phyloP scores from a whole-genome alignment of 75 land plant species.

The Pinus tabuliformis region DNA sequence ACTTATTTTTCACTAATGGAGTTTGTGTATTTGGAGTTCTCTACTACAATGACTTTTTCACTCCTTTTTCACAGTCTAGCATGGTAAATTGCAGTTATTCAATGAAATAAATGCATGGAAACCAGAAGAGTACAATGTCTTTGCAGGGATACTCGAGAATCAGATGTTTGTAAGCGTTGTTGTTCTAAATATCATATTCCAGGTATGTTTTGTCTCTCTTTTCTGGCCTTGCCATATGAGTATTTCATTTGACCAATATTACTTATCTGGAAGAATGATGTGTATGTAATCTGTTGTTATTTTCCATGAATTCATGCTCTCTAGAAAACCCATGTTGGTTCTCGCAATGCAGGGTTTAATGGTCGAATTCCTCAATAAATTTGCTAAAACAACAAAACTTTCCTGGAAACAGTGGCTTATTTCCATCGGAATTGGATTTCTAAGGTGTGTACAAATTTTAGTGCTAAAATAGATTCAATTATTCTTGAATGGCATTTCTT shows the following conservation, averaged over 20 bases:
- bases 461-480: not conserved
- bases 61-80: not conserved
- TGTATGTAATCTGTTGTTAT: not conserved
- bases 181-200: constrained; percentile 52
- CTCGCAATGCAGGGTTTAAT: constrained; percentile 55
- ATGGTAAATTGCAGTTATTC: constrained; percentile 55
- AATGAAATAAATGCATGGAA: constrained; percentile 97
- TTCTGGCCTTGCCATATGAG: not conserved
- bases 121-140: constrained; percentile 78
- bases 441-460: constrained; percentile 36
- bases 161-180: constrained; percentile 68
- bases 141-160: constrained; percentile 65
- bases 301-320: not conserved
- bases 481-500: not conserved
- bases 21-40: not conserved
- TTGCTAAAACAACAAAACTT: constrained; percentile 73
- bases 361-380: constrained; percentile 79
- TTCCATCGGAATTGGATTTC: constrained; percentile 44
- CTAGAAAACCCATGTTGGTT: not conserved
- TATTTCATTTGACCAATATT: not conserved
- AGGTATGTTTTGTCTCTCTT: constrained; percentile 36
- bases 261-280: not conserved
- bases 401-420: constrained; percentile 68
- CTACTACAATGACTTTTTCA: not conserved
- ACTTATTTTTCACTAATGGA: not conserved